Base-by-base conservation (phyloP, 2,329 filamentous ascomycete species). In the Xenosphaeropsis pyriputrescens region DNA sequence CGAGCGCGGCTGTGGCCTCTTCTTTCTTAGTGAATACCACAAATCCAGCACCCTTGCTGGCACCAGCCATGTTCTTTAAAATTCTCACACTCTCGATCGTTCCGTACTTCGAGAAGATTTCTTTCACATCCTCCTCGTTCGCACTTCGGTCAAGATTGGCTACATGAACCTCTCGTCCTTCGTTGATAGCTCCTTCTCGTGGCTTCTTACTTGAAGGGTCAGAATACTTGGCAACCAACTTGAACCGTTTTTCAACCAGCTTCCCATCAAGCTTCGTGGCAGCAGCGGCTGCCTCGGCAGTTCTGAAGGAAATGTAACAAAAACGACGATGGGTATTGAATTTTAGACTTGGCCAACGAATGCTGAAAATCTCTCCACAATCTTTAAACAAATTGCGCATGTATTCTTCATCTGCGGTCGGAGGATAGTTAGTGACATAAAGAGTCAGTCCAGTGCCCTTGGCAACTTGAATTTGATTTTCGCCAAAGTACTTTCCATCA, bases 231-330 rank as follows among this genome's bases (percentile, higher is more conserved):
- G 75, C 82, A 31, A 78, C 60, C 1, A 98, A 67, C 46, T 70
- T 76, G 47, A 78, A 77, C 18, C 72, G 70, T 18, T 74, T 75
- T 17, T 79, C 80, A 0, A 93, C 59, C 16, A 76, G 55, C 40
- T 69, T 77, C 18, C 80, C 80, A 51, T 95, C 70, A 35, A 94
- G 70, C 41, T 73, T 62, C 1, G 78, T 79, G 1, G 88, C 88
- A 35, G 72, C 74, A 30, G 74, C 67, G 1, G 86, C 84, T 37
- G 73, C 71, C n/a, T 68, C 67, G 2, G 70, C 59, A 22, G 75
- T 74, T 35, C 76, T 70, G 55, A 95, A 95, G n/a, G 93, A 85
- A 6, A 95, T 69, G 57, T 98, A 98, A 63, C 88, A 95, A 62
- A 98, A 98, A 17, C 91, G 80, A 22, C 91, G 83, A 48, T 84